Percentiles rank a stretch among this genome's conserved stretches.
Conservation (phyloP, 2,329 filamentous ascomycete genomes). For the Colletotrichum tropicicola region DNA sequence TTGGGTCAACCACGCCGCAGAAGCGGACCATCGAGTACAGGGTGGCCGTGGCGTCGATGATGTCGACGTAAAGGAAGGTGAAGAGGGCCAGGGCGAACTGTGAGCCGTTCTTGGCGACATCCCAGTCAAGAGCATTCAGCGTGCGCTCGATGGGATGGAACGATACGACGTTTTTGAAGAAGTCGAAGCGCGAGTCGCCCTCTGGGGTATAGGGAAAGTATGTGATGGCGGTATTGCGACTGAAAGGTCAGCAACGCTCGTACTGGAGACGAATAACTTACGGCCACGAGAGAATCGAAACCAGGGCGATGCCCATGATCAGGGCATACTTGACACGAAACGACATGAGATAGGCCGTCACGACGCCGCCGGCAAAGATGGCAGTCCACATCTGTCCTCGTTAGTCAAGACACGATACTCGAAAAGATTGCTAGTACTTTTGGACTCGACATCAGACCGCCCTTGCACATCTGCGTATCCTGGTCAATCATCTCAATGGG, state of each 20-base stretch:
- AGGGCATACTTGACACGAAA: constrained; percentile 81
- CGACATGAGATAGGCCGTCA: constrained; percentile 84
- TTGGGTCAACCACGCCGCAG: constrained; percentile 69
- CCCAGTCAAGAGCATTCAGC: constrained; percentile 73
- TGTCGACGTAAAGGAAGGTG: constrained; percentile 83
- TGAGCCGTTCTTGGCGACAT: constrained; percentile 60
- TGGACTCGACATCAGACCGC: constrained; percentile 79
- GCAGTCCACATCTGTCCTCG: constrained; percentile 78
- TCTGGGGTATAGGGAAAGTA: constrained; percentile 74
- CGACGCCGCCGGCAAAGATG: constrained; percentile 80
- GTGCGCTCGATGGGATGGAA: constrained; percentile 76
- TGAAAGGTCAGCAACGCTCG: constrained; percentile 36
- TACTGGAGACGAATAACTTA: constrained; percentile 46
- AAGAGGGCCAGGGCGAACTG: constrained; percentile 78
- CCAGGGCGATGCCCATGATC: constrained; percentile 75
- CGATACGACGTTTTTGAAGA: constrained; percentile 76
- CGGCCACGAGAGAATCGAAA: constrained; percentile 81
- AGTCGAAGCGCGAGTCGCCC: constrained; percentile 73
- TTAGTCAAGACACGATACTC: constrained; percentile 3
- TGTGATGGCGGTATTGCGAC: constrained; percentile 73
- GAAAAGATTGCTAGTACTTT: constrained; percentile 55
- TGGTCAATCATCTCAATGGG: constrained; percentile 60
- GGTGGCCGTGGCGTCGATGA: constrained; percentile 81
- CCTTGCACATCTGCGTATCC: constrained; percentile 58
- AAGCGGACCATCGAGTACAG: constrained; percentile 86